These are phyloP conservation scores for Curvularia eragrostidis DNA, from an alignment of 2,329 filamentous ascomycete species.

Conservation along the genomic window DNA sequence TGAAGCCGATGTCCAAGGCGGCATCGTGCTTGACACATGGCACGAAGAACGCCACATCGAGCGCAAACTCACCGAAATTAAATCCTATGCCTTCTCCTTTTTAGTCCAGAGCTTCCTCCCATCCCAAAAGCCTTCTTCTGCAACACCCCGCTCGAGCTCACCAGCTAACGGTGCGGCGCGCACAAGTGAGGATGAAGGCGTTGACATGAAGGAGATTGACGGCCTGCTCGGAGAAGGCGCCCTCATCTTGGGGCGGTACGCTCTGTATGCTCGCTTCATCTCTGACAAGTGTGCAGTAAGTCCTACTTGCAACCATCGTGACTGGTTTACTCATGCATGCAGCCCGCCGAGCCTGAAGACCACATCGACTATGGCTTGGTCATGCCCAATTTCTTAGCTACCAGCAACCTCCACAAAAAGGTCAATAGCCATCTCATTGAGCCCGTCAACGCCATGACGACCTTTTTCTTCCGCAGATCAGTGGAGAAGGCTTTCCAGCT, in stretches of 20 bases:
- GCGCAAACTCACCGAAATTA: slow-evolving; percentile 89
- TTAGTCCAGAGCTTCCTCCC: slow-evolving; percentile 92
- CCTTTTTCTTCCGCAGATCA: slow-evolving; percentile 94
- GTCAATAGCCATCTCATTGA: slow-evolving; percentile 74
- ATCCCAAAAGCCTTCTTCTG: slow-evolving; percentile 66
- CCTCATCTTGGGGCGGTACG: slow-evolving; percentile 92
- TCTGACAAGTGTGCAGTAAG: slow-evolving; percentile 82
- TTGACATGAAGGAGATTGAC: slow-evolving; percentile 97
- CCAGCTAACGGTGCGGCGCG: slow-evolving; percentile 68
- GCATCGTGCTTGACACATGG: slow-evolving; percentile 95
- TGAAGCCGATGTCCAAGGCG: slow-evolving; percentile 94
- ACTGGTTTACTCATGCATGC: slow-evolving; percentile 22
- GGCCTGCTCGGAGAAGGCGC: slow-evolving; percentile 85
- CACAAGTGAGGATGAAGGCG: slow-evolving; percentile 83
- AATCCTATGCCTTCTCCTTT: slow-evolving; percentile 97
- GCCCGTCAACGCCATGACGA: slow-evolving; percentile 91
- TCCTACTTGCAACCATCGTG: slow-evolving; percentile 21
- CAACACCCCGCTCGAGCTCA: slow-evolving; percentile 74
- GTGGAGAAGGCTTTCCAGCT: slow-evolving; percentile 98
- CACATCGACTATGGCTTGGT: slow-evolving; percentile 62
- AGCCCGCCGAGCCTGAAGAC: slow-evolving; percentile 56
- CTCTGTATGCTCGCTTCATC: slow-evolving; percentile 87
- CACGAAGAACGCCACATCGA: slow-evolving; percentile 85
- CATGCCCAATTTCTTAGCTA: slow-evolving; percentile 75
- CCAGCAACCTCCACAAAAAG: slow-evolving; percentile 82